These are phyloP conservation scores for Aspergillus sclerotialis DNA, from an alignment of 2,329 filamentous ascomycete species.

Conservation along the genomic window DNA sequence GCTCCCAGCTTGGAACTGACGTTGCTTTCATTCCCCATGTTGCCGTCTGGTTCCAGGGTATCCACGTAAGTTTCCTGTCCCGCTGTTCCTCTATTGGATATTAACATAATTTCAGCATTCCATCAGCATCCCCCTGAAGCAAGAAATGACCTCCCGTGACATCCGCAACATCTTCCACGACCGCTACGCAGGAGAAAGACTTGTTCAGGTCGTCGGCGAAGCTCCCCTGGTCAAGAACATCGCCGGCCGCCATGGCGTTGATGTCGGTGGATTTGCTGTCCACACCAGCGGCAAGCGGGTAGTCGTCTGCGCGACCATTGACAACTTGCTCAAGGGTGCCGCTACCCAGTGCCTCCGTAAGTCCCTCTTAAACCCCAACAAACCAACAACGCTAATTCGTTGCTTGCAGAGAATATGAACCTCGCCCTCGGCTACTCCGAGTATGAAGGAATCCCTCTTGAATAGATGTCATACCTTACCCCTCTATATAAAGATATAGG, in stretches of 20 bases:
- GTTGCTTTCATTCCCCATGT: slow-evolving; percentile 91
- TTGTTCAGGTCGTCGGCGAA: slow-evolving; percentile 88
- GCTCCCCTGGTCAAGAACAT: slow-evolving; percentile 80
- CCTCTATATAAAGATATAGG: slow-evolving; percentile 12
- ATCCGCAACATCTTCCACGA: slow-evolving; percentile 94
- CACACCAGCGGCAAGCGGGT: slow-evolving; percentile 83
- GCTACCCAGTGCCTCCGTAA: slow-evolving; percentile 86
- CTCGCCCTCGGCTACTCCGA: slow-evolving; percentile 80
- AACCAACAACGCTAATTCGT: slow-evolving; percentile 5
- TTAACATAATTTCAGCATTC: slow-evolving; percentile 54
- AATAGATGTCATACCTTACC: slow-evolving; percentile 26
- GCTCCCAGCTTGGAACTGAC: slow-evolving; percentile 62
- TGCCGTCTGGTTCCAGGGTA: slow-evolving; percentile 94
- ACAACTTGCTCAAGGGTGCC: slow-evolving; percentile 89
- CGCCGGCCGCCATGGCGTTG: slow-evolving; percentile 75
- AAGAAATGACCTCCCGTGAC: slow-evolving; percentile 83
- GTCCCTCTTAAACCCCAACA: slow-evolving; percentile 30
- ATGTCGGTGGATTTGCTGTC: slow-evolving; percentile 94
- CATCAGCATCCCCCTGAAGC: slow-evolving; percentile 79
- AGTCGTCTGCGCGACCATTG: slow-evolving; percentile 89
- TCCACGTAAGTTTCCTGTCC: slow-evolving; percentile 49
- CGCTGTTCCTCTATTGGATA: not conserved
- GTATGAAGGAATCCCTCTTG: slow-evolving; percentile 74
- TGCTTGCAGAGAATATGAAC: slow-evolving; percentile 80
- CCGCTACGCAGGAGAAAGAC: slow-evolving; percentile 88